phyloP scores from a whole-genome alignment of 2,329 filamentous ascomycete genomes.

The Fusarium sp. region DNA sequence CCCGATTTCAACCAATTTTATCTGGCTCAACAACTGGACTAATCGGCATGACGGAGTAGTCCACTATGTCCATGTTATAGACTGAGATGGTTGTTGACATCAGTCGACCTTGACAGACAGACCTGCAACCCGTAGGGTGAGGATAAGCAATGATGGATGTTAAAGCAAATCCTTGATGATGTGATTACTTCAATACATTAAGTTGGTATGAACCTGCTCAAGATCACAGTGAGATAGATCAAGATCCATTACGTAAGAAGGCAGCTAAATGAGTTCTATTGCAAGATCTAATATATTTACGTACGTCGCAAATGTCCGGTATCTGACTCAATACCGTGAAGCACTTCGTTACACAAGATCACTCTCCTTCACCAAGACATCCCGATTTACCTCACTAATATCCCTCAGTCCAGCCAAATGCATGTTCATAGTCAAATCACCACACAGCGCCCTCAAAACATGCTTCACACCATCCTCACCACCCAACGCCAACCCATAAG shows the following conservation, averaged over 20 bases:
- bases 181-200: too few species aligned
- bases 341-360: neutral
- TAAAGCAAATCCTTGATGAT: too few species aligned
- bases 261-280: accelerated
- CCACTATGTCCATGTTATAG: accelerated
- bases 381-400: constrained; percentile 9
- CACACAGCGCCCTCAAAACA: constrained; percentile 19
- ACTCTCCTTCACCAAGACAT: constrained; percentile 10
- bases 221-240: too few species aligned
- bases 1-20: neutral
- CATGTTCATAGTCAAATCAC: constrained; percentile 35
- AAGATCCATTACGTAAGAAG: too few species aligned
- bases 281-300: accelerated
- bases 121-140: too few species aligned
- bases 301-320: accelerated
- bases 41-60: accelerated
- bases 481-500: neutral
- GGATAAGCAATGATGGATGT: too few species aligned
- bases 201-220: too few species aligned
- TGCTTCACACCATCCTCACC: constrained; percentile 22
- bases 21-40: too few species aligned
- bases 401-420: constrained; percentile 27
- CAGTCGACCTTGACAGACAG: too few species aligned
- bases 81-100: neutral
- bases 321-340: neutral